Base-by-base conservation (phyloP, 2,329 filamentous ascomycete species). In the Fusarium proliferatum region DNA sequence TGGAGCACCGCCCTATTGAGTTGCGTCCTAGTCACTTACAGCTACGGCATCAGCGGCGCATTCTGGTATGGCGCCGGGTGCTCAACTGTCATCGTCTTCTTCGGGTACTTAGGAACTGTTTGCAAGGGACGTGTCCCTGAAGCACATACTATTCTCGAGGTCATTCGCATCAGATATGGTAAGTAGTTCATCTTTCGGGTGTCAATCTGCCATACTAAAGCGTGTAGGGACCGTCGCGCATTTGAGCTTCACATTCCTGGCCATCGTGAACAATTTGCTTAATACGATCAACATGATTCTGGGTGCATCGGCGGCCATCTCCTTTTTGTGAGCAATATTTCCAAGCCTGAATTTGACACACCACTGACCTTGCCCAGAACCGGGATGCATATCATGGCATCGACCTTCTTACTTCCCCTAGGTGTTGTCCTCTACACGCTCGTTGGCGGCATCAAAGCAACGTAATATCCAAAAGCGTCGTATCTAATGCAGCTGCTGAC, bases 401-500 rank as follows among this genome's bases (percentile, higher is more conserved):
- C 55, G 2, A 58, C 41, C 8, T 36, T 58, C 1, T 4, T 58
- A 5, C 19, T 58, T 1, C 55, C 55, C n/a, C n/a, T 58, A 0
- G 41, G 55, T 10, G 55, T 58, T 0, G 41, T 58, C 1, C 55
- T 58, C 3, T 58, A 58, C 2, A 58, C 55, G 5, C 55, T 58
- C 0, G 55, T 58, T 9, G 55, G 33, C 6, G 41, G 41, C 6
- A 58, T 58, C 13, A 49, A 58, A 19, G 55, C 55, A 16, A 58
- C 55, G 55, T 58, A 46, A 21, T 2, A 9, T 1, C 5, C n/a
- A n/a, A n/a, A n/a, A n/a, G n/a, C n/a, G n/a, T 4, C 43, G 1
- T 1, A 2, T 1, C 1, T 0, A 7, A 13, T 7, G 5, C 1
- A 26, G 23, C 10, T 15, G 11, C 43, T 28, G 1, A 46, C 43